Evolutionary conservation across 495 filamentous ascomycete genomes (phyloP).

Genomic region (Penicillium herquei): DNA sequence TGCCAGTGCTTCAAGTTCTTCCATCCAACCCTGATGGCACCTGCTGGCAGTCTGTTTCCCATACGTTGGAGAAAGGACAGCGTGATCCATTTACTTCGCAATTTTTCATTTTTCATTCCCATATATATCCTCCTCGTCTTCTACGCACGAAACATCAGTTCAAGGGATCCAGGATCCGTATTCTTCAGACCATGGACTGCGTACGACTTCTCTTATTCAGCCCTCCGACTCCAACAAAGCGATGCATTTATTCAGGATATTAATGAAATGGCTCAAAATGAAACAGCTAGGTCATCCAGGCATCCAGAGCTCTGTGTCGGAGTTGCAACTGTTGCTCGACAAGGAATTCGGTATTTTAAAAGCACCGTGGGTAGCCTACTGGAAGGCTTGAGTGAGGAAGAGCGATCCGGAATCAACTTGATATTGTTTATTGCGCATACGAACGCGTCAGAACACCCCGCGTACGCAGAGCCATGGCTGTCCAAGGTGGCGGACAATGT

Average conservation of each 20-base stretch:
- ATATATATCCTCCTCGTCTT: conserved; percentile 3
- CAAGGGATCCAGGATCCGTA: conserved; percentile 14
- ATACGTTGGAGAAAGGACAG: no score
- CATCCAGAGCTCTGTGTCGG: conserved; percentile 19
- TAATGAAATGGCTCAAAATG: neutral
- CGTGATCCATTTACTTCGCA: neutral
- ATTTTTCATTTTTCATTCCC: conserved; percentile 5
- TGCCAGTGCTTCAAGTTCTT: no score
- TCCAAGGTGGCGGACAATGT: conserved; percentile 42
- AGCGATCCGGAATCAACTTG: conserved; percentile 43
- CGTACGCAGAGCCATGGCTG: conserved; percentile 47
- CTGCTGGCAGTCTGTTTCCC: no score
- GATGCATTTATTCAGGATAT: conserved; percentile 7
- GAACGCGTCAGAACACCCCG: conserved; percentile 42
- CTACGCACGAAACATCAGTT: conserved; percentile 3
- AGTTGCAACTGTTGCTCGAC: conserved; percentile 18
- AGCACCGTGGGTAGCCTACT: conserved; percentile 47
- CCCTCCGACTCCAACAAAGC: conserved; percentile 5
- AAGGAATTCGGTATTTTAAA: conserved; percentile 37
- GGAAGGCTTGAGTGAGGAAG: conserved; percentile 39
- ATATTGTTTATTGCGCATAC: conserved; percentile 50
- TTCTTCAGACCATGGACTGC: conserved; percentile 14
- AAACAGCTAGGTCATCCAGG: neutral
- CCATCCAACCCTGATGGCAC: no score
- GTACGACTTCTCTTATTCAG: conserved; percentile 17